phyloP scores from a whole-genome alignment of 2,329 filamentous ascomycete genomes.

The Chrysoporthe austroafricana region DNA sequence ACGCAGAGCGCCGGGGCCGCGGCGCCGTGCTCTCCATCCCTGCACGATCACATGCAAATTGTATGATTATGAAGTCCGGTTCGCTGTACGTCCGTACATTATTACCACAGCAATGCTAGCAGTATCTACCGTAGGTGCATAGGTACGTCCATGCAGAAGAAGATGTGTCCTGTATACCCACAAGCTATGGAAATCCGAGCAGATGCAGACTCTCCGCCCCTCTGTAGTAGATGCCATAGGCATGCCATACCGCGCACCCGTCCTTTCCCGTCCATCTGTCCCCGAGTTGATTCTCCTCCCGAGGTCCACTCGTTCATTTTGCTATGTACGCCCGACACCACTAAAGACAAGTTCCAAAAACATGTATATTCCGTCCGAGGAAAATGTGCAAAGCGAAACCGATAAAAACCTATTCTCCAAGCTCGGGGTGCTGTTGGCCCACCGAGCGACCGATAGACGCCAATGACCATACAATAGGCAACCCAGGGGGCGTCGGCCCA shows the following conservation, averaged over 20 bases:
- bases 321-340: not conserved
- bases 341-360: not conserved
- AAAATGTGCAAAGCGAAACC: not conserved
- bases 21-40: not conserved
- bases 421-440: no score
- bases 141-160: not conserved
- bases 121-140: no score
- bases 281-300: not conserved
- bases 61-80: not conserved
- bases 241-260: not conserved
- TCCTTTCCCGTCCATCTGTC: not conserved
- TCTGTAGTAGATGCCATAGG: not conserved
- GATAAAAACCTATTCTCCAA: no score
- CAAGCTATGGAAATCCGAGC: not conserved
- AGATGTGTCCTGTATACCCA: not conserved
- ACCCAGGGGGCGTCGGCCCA: no score
- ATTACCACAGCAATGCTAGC: no score
- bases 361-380: not conserved
- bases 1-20: not conserved
- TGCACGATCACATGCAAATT: slow-evolving; percentile 24
- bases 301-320: not conserved
- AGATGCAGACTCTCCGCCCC: not conserved
- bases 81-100: no score
- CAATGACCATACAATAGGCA: no score
- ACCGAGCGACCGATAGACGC: no score